A percentile compares a stretch with the other conserved stretches of the same genome.
Conservation (phyloP, 2,329 filamentous ascomycete genomes). For the Scedosporium boydii region DNA sequence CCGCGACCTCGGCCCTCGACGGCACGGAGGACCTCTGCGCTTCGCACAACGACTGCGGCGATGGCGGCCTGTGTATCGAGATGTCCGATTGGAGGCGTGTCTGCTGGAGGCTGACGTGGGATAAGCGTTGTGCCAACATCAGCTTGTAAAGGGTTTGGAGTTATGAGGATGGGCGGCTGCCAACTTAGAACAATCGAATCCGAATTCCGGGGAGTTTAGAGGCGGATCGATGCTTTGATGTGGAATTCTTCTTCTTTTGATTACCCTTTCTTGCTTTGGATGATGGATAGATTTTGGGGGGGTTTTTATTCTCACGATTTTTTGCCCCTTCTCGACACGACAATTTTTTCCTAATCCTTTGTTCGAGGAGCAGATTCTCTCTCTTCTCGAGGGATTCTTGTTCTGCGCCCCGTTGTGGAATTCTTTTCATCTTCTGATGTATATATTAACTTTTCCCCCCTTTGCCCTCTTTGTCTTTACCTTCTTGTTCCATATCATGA, state of each 20-base stretch:
- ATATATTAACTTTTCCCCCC: background rate
- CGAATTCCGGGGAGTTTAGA: background rate
- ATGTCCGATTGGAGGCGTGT: background rate
- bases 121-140: background rate
- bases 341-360: background rate
- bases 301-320: background rate
- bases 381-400: background rate
- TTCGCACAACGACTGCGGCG: background rate
- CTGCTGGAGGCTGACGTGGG: conserved; percentile 3
- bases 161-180: background rate
- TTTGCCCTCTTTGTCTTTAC: background rate
- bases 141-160: background rate
- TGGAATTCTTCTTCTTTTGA: background rate
- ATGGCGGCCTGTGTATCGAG: background rate
- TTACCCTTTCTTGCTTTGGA: background rate
- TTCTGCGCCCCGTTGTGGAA: background rate
- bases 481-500: background rate
- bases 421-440: background rate
- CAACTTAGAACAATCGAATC: too few relatives aligned
- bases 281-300: background rate
- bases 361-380: background rate
- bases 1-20: background rate
- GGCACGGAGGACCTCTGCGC: background rate
- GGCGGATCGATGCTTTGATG: background rate
- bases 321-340: background rate